Evolutionary conservation across 805 yeast species (phyloP).

Genomic region (Starmerella tilneyi): DNA sequence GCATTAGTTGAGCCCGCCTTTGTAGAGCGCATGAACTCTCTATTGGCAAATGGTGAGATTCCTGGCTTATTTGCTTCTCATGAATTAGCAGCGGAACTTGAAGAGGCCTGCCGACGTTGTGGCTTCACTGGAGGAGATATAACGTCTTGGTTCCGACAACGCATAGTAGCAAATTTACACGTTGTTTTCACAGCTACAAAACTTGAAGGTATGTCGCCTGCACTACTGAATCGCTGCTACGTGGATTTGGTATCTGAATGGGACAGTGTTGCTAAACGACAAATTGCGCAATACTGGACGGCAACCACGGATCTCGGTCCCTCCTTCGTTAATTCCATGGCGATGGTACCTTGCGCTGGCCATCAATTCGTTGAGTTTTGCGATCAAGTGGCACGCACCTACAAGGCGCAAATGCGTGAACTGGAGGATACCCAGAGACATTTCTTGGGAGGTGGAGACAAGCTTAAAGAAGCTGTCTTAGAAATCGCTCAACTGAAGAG

Average conservation of each 20-base stretch:
- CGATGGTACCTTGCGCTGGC: background rate
- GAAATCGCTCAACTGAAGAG: slow-evolving; percentile 53
- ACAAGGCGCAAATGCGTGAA: slow-evolving; percentile 36
- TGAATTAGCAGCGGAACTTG: slow-evolving; percentile 14
- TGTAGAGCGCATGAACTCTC: slow-evolving; percentile 81
- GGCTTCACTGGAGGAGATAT: slow-evolving; percentile 39
- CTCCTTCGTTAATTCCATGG: slow-evolving; percentile 31
- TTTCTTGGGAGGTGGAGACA: slow-evolving; percentile 61
- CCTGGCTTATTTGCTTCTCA: slow-evolving; percentile 73
- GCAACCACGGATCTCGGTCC: slow-evolving; percentile 14
- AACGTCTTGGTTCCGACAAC: slow-evolving; percentile 61
- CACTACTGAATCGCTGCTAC: slow-evolving; percentile 80
- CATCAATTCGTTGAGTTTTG: slow-evolving; percentile 16
- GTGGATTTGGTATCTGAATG: slow-evolving; percentile 84
- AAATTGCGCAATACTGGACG: slow-evolving; percentile 19
- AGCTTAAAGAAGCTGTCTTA: slow-evolving; percentile 63
- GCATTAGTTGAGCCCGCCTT: slow-evolving; percentile 66
- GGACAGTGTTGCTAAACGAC: slow-evolving; percentile 33
- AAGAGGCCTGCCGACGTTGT: slow-evolving; percentile 10
- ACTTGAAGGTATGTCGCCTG: slow-evolving; percentile 59
- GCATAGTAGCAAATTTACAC: slow-evolving; percentile 63
- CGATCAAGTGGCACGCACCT: slow-evolving; percentile 30
- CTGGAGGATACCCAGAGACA: slow-evolving; percentile 63
- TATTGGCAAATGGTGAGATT: slow-evolving; percentile 85
- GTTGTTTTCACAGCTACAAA: slow-evolving; percentile 63